phyloP scores from a whole-genome alignment of 2,329 filamentous ascomycete species.

The Pseudogymnoascus sp. region DNA sequence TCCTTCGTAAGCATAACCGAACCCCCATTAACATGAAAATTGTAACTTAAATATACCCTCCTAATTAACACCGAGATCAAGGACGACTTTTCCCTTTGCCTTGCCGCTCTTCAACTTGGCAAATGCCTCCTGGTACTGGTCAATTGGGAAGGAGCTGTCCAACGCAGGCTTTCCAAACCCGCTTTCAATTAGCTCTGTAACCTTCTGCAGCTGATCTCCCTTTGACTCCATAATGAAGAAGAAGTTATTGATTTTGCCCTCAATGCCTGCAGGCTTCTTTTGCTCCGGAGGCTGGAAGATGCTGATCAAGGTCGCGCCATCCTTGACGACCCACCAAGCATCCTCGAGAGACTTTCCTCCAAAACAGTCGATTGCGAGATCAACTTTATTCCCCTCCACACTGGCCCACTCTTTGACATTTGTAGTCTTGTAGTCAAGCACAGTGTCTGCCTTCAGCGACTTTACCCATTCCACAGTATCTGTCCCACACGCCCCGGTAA shows the following conservation, averaged over 20 bases:
- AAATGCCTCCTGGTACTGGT: conserved; percentile 35
- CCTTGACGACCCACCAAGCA: conserved; percentile 36
- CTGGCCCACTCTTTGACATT: conserved; percentile 30
- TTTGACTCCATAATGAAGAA: conserved; percentile 38
- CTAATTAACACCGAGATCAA: conserved; percentile 23
- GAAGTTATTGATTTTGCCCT: conserved; percentile 27
- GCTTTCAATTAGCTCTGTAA: conserved; percentile 35
- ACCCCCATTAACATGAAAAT: background rate
- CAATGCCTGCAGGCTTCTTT: conserved; percentile 25
- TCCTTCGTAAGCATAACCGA: background rate
- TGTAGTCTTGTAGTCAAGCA: conserved; percentile 34
- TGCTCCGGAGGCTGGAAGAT: conserved; percentile 33
- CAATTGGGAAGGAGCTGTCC: conserved; percentile 36
- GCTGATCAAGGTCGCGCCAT: conserved; percentile 32
- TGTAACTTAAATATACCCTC: background rate
- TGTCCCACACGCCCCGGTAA: conserved; percentile 34
- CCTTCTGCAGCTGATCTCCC: conserved; percentile 31
- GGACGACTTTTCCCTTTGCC: conserved; percentile 37
- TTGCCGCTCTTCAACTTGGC: conserved; percentile 33
- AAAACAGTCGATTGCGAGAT: conserved; percentile 39
- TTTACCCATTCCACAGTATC: conserved; percentile 34
- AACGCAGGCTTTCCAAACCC: conserved; percentile 31
- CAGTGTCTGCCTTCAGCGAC: conserved; percentile 34
- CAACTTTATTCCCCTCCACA: conserved; percentile 28
- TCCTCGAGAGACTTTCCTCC: conserved; percentile 35